Evolutionary conservation across 2,329 filamentous ascomycete genomes (phyloP).

Genomic region (Ascochyta rabiei): DNA sequence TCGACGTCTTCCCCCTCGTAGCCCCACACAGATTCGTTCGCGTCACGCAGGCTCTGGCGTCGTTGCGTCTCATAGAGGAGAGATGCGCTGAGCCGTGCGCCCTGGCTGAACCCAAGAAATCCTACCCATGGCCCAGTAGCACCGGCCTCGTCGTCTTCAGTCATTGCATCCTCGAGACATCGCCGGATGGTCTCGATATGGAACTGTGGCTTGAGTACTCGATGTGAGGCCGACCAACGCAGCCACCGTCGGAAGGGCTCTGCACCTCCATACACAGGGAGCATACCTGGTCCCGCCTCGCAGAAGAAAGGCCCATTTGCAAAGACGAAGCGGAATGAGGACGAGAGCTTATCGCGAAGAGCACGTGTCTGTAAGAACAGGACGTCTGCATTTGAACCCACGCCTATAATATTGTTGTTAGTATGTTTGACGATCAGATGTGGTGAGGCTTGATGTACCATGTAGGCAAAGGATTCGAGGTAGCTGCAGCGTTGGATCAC

Average conservation of each 20-base stretch:
- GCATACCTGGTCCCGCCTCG: neutral
- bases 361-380: neutral
- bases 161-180: neutral
- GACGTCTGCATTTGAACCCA: neutral
- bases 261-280: slow-evolving; percentile 58
- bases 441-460: neutral
- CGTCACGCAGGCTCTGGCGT: neutral
- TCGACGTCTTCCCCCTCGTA: neutral
- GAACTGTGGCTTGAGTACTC: slow-evolving; percentile 53
- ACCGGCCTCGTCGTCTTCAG: neutral
- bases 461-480: neutral
- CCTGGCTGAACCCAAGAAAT: neutral
- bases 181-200: neutral
- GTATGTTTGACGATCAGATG: too few relatives aligned
- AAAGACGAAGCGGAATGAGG: neutral
- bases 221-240: slow-evolving; percentile 64
- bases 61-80: neutral
- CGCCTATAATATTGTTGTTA: neutral
- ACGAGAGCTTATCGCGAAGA: neutral
- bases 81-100: neutral
- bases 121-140: neutral
- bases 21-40: neutral
- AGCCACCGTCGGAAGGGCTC: slow-evolving; percentile 68
- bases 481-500: neutral
- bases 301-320: neutral